Evolutionary conservation across 164 flowering plant species (phyloP), one percentile per base, ranked within the genome.

Genomic region (Cinnamomum chago): DNA sequence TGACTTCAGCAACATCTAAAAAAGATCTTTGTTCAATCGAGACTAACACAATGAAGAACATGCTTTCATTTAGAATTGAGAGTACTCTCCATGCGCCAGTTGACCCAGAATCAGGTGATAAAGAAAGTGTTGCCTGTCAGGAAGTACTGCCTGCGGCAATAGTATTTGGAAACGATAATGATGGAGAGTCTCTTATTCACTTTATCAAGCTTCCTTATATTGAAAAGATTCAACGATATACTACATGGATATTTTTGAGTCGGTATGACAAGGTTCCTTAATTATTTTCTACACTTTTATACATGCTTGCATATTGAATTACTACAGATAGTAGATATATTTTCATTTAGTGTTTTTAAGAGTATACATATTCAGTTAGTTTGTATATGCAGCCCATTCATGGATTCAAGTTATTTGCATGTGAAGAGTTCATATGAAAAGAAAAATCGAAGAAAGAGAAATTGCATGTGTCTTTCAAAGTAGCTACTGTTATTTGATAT

Each of bases 211-310:
- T 94, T 84, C 93, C 94, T 35, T 75, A 52, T 81, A 40, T 85
- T 77, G 92, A 90, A 75, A 94, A 82, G 75, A 86, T 92, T 70
- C 95, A 97, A 62, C 90, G 95, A n/a, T 94, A 91, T 79, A 92
- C 97, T 25, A 87, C 95, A 25, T 94, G 98, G 98, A 90, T 94
- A 47, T 94, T 91, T 82, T 82, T 95, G 84, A 93, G 90, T 81
- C 90, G 83, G 99, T 91, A 82, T 62, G 80, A 47, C 58, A 20
- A 28, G 18, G 28, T 58, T 72, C 52, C 33, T 5, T 22, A 11
- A 20, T 71, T 24, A 23, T 64, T 20, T 55, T 47, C 40, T 18
- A 25, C 7, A 40, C 23, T 67, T n/a, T 20, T 10, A 67, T 67
- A 15, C 69, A 18, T 64, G 67, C 67, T 23, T 64, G 67, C 24